These are phyloP conservation scores for Crassisporium funariophilum DNA, from an alignment of 768 basidiomycete species.

Conservation along the genomic window DNA sequence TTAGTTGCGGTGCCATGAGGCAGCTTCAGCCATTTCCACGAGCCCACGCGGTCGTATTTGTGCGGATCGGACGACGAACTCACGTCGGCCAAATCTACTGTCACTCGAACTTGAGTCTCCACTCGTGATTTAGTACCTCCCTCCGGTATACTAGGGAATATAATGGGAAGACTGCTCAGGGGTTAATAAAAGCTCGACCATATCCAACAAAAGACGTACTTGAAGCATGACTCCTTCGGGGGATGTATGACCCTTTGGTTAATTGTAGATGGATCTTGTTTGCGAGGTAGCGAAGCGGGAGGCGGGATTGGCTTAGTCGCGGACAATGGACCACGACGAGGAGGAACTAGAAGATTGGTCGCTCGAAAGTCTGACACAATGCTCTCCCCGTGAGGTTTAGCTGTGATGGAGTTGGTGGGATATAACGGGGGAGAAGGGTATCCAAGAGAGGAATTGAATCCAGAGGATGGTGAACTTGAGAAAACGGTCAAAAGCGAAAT, in stretches of 20 bases:
- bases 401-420: constrained; percentile 23
- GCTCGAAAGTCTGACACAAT: constrained; percentile 31
- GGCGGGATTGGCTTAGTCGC: constrained; percentile 70
- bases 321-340: constrained; percentile 42
- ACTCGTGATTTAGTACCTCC: constrained; percentile 88
- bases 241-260: constrained; percentile 69
- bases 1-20: constrained; percentile 85
- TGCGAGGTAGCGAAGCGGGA: constrained; percentile 60
- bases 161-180: constrained; percentile 65
- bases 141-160: constrained; percentile 82
- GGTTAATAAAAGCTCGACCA: constrained; percentile 14
- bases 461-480: constrained; percentile 37
- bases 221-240: constrained; percentile 74
- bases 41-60: constrained; percentile 81
- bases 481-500: constrained; percentile 14
- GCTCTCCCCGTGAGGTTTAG: constrained; percentile 21
- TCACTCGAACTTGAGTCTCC: constrained; percentile 91
- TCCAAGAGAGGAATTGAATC: constrained; percentile 30
- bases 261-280: constrained; percentile 48
- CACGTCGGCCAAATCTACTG: constrained; percentile 74
- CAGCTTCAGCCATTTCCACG: constrained; percentile 86
- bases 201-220: constrained; percentile 45
- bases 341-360: constrained; percentile 32
- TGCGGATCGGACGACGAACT: constrained; percentile 60
- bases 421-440: constrained; percentile 35